Evolutionary conservation across 148 eudicot genomes (phyloP).

Genomic region (Salicornia ramosissima): DNA sequence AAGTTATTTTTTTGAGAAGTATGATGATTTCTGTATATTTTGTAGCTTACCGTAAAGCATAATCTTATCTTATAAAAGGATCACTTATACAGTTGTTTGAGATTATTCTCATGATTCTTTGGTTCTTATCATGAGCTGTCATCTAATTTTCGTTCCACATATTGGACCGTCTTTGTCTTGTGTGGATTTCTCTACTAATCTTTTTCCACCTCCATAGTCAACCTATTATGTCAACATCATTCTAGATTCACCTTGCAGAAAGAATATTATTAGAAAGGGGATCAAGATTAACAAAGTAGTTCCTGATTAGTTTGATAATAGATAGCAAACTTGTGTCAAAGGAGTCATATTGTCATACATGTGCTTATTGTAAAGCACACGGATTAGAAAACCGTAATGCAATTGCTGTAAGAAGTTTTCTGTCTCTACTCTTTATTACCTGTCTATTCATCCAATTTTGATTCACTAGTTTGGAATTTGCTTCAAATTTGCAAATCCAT

Average conservation of each 20-base stretch:
- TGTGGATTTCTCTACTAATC: neutral
- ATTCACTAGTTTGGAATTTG: neutral
- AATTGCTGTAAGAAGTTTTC: neutral
- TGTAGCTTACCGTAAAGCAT: neutral
- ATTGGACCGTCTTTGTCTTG: neutral
- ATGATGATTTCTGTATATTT: conserved; percentile 1
- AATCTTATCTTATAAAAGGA: neutral
- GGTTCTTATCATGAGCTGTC: neutral
- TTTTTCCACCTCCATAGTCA: neutral
- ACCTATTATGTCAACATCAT: neutral
- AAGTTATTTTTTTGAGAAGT: neutral
- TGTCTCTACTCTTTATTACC: neutral
- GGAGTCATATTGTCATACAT: too few species aligned
- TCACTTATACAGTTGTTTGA: neutral
- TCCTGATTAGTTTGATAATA: too few species aligned
- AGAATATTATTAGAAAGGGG: neutral
- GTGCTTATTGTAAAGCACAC: neutral
- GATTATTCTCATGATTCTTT: neutral
- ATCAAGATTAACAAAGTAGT: neutral
- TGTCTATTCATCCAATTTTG: neutral
- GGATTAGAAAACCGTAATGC: too few species aligned
- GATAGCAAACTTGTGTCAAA: neutral
- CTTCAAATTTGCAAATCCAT: neutral
- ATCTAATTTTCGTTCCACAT: neutral
- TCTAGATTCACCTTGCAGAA: neutral